A percentile compares a stretch with the other conserved stretches of the same genome.
phyloP scores from a whole-genome alignment of 2,329 filamentous ascomycete species.

The Fusarium falciforme region DNA sequence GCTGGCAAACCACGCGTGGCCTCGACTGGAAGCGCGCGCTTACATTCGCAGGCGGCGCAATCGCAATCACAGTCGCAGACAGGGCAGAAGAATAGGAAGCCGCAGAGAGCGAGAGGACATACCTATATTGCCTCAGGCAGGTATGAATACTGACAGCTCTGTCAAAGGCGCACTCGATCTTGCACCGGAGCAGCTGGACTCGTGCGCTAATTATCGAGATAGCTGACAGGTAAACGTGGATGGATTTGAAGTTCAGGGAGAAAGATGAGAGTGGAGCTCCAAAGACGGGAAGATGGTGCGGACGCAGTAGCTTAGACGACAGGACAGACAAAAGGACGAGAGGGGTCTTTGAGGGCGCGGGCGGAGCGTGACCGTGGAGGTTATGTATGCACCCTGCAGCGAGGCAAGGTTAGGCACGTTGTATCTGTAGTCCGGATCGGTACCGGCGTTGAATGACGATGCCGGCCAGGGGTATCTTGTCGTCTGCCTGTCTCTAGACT shows the following conservation, averaged over 20 bases:
- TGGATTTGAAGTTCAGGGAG: conserved; percentile 28
- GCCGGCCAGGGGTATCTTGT: conserved; percentile 40
- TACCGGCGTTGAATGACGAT: conserved; percentile 43
- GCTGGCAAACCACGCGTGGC: conserved; percentile 29
- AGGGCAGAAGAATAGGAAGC: conserved; percentile 10
- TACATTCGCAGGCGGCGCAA: conserved; percentile 10
- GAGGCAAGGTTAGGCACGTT: conserved; percentile 33
- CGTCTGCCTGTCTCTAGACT: conserved; percentile 6
- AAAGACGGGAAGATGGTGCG: conserved; percentile 18
- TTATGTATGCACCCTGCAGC: conserved; percentile 42
- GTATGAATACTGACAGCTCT: conserved; percentile 2
- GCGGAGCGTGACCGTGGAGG: conserved; percentile 41
- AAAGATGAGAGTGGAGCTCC: conserved; percentile 29
- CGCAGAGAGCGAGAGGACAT: conserved; percentile 15
- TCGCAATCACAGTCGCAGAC: not conserved
- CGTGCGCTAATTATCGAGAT: conserved; percentile 38
- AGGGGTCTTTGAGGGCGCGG: conserved; percentile 33
- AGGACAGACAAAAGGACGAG: conserved; percentile 28
- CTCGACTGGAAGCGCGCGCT: conserved; percentile 20
- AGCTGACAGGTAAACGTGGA: conserved; percentile 24
- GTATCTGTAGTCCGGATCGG: conserved; percentile 39
- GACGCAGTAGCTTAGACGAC: conserved; percentile 27
- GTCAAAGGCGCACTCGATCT: conserved; percentile 3
- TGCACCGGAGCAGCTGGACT: conserved; percentile 17
- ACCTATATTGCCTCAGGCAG: conserved; percentile 22